phyloP scores from a whole-genome alignment of 2,329 filamentous ascomycete genomes.

The Pestalotiopsis sp. region DNA sequence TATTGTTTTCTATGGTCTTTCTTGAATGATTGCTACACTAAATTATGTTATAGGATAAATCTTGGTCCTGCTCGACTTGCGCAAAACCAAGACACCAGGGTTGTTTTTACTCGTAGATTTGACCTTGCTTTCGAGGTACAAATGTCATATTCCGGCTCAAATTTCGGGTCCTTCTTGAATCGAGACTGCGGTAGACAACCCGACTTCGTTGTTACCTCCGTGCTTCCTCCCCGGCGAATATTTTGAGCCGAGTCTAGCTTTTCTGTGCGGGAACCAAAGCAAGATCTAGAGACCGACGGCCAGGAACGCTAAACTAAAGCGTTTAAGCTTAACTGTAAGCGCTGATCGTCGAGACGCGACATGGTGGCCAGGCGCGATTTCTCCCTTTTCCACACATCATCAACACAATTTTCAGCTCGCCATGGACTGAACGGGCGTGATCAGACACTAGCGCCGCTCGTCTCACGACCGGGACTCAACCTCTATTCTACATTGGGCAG shows the following conservation, averaged over 20 bases:
- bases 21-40: too few relatives aligned
- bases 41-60: too few relatives aligned
- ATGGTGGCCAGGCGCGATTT: not conserved
- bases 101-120: too few relatives aligned
- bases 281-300: not conserved
- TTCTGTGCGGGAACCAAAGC: not conserved
- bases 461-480: not conserved
- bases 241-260: not conserved
- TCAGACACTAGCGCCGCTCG: not conserved
- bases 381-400: not conserved
- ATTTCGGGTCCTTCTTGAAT: not conserved
- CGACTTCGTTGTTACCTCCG: not conserved
- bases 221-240: not conserved
- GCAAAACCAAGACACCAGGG: too few relatives aligned
- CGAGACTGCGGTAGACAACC: not conserved
- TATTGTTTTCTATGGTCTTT: too few relatives aligned
- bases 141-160: not conserved
- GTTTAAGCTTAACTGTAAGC: not conserved
- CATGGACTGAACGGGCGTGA: not conserved
- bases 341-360: not conserved
- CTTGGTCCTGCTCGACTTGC: too few relatives aligned
- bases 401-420: not conserved
- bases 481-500: not conserved
- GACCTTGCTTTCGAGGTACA: too few relatives aligned
- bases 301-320: not conserved